Conservation (phyloP, 2,329 filamentous ascomycete species). For the Clarireedia paspali region DNA sequence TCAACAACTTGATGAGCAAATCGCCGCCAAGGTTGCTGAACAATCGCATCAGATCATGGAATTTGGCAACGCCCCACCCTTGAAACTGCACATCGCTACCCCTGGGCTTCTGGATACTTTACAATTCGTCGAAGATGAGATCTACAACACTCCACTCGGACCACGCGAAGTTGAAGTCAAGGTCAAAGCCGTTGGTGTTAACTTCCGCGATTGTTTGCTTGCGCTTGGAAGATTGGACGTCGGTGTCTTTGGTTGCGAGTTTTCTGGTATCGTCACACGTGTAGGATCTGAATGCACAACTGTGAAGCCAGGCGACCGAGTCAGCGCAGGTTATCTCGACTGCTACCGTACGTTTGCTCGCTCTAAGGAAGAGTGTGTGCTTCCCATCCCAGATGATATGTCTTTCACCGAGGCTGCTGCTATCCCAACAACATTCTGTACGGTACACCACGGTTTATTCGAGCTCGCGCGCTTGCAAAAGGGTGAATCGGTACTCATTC, state of each 20-base stretch:
- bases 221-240: slow-evolving; percentile 23
- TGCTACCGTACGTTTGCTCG: slow-evolving; percentile 15
- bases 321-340: slow-evolving; percentile 12
- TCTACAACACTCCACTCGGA: slow-evolving; percentile 8
- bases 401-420: slow-evolving; percentile 33
- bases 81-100: slow-evolving; percentile 3
- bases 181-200: slow-evolving; percentile 32
- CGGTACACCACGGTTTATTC: slow-evolving; percentile 37
- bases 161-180: slow-evolving; percentile 32
- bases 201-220: slow-evolving; percentile 37
- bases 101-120: slow-evolving; percentile 14
- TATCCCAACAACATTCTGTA: slow-evolving; percentile 33
- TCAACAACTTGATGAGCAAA: not conserved
- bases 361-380: slow-evolving; percentile 16
- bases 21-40: not conserved
- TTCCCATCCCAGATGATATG: slow-evolving; percentile 33
- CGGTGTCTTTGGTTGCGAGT: slow-evolving; percentile 9
- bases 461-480: slow-evolving; percentile 32
- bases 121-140: slow-evolving; percentile 10
- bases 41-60: not conserved
- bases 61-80: not conserved
- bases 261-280: slow-evolving; percentile 10
- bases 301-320: slow-evolving; percentile 12
- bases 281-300: slow-evolving; percentile 6
- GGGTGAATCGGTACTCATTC: slow-evolving; percentile 23